phyloP scores from a whole-genome alignment of 441 rosid genomes.

The Eutrema salsugineum region DNA sequence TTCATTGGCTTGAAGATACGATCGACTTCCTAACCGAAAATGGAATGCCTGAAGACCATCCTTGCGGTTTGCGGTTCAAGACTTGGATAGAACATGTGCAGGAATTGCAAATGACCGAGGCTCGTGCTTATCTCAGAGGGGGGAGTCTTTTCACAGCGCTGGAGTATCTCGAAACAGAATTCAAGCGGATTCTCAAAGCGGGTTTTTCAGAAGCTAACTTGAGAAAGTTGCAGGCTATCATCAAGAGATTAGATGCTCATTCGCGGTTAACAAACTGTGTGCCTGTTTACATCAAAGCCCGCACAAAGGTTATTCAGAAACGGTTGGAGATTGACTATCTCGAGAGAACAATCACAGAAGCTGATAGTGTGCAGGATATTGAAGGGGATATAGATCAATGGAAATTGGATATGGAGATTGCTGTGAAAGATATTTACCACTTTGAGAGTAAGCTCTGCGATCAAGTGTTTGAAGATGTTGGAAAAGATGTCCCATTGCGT shows the following conservation, averaged over 20 bases:
- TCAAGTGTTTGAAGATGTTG: constrained; percentile 36
- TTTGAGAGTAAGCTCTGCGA: constrained; percentile 52
- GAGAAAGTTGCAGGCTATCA: constrained; percentile 46
- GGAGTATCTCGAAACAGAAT: constrained; percentile 49
- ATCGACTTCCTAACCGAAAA: constrained; percentile 44
- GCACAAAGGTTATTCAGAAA: constrained; percentile 36
- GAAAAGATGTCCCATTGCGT: constrained; percentile 23
- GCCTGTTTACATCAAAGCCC: constrained; percentile 35
- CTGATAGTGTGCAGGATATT: constrained; percentile 41
- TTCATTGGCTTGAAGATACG: constrained; percentile 63
- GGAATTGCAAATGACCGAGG: constrained; percentile 38
- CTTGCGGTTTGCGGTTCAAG: constrained; percentile 37
- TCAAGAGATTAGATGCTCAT: constrained; percentile 37
- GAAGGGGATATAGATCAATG: constrained; percentile 46
- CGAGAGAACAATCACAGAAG: constrained; percentile 35
- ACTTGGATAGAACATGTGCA: constrained; percentile 39
- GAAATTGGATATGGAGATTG: constrained; percentile 52
- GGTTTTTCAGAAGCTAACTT: constrained; percentile 22
- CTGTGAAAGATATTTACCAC: constrained; percentile 45
- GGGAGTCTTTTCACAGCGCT: constrained; percentile 46
- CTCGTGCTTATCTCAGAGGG: constrained; percentile 36
- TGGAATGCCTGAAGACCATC: constrained; percentile 35
- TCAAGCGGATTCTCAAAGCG: constrained; percentile 44
- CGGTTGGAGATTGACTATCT: constrained; percentile 48
- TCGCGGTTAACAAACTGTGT: constrained; percentile 37